Evolutionary conservation across 345 rosid genomes (phyloP).

Genomic region (Dipteronia sinensis): DNA sequence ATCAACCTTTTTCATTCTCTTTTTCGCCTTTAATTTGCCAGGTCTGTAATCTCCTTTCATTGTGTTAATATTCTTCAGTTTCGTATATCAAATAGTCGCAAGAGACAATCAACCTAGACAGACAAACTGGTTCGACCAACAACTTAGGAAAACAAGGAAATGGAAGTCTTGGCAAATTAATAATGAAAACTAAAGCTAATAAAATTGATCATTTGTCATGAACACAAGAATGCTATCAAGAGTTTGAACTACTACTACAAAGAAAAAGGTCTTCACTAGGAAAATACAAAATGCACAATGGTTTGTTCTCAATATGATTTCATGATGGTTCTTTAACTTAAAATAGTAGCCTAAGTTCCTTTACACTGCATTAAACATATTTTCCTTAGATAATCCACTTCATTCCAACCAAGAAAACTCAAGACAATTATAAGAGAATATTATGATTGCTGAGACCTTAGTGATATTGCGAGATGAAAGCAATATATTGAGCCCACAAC

Average conservation of each 20-base stretch:
- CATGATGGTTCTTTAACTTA: neutral
- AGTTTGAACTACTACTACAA: neutral
- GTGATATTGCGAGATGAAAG: neutral
- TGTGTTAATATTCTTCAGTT: neutral
- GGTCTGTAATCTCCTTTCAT: neutral
- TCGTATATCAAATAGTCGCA: neutral
- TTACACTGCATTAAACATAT: neutral
- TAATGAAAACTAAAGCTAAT: no score
- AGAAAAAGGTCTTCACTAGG: neutral
- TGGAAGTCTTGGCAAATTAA: neutral
- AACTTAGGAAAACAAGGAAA: neutral
- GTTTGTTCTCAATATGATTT: neutral
- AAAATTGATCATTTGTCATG: neutral
- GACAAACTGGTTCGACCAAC: neutral
- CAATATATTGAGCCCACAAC: slow-evolving; percentile 12
- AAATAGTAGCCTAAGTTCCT: neutral
- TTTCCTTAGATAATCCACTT: slow-evolving; percentile 4
- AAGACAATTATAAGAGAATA: slow-evolving; percentile 16
- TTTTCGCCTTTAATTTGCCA: neutral
- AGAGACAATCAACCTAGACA: neutral
- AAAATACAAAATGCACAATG: neutral
- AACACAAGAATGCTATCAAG: neutral
- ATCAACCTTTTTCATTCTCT: neutral
- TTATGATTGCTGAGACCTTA: slow-evolving; percentile 2
- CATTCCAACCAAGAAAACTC: neutral